Percentiles rank a stretch among this genome's conserved stretches.
phyloP scores from a whole-genome alignment of 2,329 filamentous ascomycete species.

The Colletotrichum graminicola region DNA sequence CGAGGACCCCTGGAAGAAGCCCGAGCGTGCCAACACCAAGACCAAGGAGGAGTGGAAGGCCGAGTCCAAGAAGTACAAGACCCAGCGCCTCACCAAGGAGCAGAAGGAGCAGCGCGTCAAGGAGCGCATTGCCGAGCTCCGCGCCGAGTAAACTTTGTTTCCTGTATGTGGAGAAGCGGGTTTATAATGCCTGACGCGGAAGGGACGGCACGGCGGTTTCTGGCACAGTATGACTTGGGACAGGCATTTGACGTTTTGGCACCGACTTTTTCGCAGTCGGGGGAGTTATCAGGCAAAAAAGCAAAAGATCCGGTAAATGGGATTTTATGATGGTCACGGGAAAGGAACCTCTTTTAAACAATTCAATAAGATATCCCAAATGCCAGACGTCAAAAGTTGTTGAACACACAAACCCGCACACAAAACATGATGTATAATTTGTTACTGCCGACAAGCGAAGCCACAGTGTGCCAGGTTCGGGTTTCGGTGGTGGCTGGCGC shows the following conservation, averaged over 20 bases:
- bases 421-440: not conserved
- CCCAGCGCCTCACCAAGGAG: conserved; percentile 81
- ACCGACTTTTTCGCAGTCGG: conserved; percentile 38
- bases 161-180: conserved; percentile 27
- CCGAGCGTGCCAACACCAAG: conserved; percentile 86
- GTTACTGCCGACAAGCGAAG: not conserved
- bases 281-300: conserved; percentile 42
- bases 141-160: conserved; percentile 58
- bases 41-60: conserved; percentile 96
- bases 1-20: conserved; percentile 98
- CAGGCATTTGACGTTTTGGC: conserved; percentile 41
- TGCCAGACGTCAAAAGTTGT: conserved; percentile 40
- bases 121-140: conserved; percentile 90
- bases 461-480: not conserved
- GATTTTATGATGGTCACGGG: conserved; percentile 37
- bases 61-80: conserved; percentile 91
- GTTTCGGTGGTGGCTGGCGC: not conserved
- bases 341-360: conserved; percentile 30
- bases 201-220: not conserved
- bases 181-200: conserved; percentile 2
- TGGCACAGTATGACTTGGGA: conserved; percentile 6
- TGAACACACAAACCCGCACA: not conserved
- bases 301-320: conserved; percentile 31
- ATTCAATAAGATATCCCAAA: conserved; percentile 43
- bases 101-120: conserved; percentile 87